Evolutionary conservation across 1,139 yeast genomes (phyloP).

Genomic region (Yamadazyma dendronema): DNA sequence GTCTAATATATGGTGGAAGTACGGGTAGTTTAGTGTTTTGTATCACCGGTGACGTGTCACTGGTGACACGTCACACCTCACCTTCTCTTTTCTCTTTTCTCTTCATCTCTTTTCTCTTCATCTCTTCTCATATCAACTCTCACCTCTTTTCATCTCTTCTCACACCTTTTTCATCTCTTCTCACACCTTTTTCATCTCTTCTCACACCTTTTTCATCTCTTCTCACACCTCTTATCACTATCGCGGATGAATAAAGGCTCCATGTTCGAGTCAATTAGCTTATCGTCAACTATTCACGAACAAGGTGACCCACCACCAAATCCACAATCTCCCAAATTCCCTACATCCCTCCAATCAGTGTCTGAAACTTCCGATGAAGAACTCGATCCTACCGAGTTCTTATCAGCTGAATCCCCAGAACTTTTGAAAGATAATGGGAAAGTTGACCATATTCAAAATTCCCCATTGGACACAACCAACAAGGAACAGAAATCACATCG

Average conservation of each 20-base stretch:
- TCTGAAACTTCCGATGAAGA: conserved; percentile 22
- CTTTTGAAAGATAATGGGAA: conserved; percentile 2
- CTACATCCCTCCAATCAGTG: neutral
- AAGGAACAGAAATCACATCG: too few relatives aligned
- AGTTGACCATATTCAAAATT: neutral
- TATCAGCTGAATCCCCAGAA: conserved; percentile 21
- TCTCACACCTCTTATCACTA: neutral
- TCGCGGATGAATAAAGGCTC: conserved; percentile 1
- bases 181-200: neutral
- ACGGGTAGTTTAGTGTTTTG: too few relatives aligned
- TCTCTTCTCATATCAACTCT: neutral
- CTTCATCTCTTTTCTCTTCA: neutral
- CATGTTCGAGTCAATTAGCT: conserved; percentile 18
- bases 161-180: neutral
- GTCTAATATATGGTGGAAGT: neutral
- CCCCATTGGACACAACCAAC: neutral
- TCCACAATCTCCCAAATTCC: neutral
- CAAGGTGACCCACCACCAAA: neutral
- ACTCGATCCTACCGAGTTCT: conserved; percentile 29
- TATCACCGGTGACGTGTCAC: neutral
- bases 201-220: neutral
- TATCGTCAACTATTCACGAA: conserved; percentile 15
- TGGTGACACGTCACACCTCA: neutral
- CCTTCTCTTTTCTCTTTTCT: neutral
- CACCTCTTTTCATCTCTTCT: neutral